phyloP scores from a whole-genome alignment of 2,329 filamentous ascomycete genomes.

The Sordariomycetes sp. region DNA sequence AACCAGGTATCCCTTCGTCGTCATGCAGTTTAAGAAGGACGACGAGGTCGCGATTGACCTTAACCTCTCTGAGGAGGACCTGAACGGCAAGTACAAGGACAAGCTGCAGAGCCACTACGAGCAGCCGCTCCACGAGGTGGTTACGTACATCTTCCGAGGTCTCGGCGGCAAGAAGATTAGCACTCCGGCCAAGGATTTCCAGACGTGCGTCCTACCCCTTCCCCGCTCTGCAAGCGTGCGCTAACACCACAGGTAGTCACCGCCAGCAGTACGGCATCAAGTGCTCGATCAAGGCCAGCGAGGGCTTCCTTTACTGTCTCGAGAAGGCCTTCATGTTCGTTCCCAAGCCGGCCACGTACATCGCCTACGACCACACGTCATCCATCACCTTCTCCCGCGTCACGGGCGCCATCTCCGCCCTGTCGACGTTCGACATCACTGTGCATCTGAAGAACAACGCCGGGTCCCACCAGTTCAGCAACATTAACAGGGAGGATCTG shows the following conservation, averaged over 20 bases:
- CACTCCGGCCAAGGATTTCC: slow-evolving; percentile 86
- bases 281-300: slow-evolving; percentile 99
- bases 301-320: slow-evolving; percentile 91
- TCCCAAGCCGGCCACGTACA: slow-evolving; percentile 94
- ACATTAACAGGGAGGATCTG: slow-evolving; percentile 97
- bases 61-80: slow-evolving; percentile 84
- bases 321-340: slow-evolving; percentile 99
- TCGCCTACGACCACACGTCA: slow-evolving; percentile 84
- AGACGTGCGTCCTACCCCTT: slow-evolving; percentile 38
- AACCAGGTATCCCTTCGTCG: slow-evolving; percentile 93
- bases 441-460: slow-evolving; percentile 79
- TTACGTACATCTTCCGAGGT: slow-evolving; percentile 90
- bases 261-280: slow-evolving; percentile 93
- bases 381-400: slow-evolving; percentile 93
- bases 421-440: slow-evolving; percentile 94
- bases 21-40: slow-evolving; percentile 98
- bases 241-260: slow-evolving; percentile 40
- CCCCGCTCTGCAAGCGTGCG: not conserved
- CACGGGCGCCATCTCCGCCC: slow-evolving; percentile 81
- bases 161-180: slow-evolving; percentile 92
- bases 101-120: slow-evolving; percentile 86
- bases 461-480: slow-evolving; percentile 91
- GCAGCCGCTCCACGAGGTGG: slow-evolving; percentile 81
- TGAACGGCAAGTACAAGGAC: slow-evolving; percentile 77
- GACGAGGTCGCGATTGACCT: slow-evolving; percentile 94